A percentile compares a stretch with the other conserved stretches of the same genome.
Conservation (phyloP, 2,329 filamentous ascomycete genomes). For the Alternaria angustiovoidea region DNA sequence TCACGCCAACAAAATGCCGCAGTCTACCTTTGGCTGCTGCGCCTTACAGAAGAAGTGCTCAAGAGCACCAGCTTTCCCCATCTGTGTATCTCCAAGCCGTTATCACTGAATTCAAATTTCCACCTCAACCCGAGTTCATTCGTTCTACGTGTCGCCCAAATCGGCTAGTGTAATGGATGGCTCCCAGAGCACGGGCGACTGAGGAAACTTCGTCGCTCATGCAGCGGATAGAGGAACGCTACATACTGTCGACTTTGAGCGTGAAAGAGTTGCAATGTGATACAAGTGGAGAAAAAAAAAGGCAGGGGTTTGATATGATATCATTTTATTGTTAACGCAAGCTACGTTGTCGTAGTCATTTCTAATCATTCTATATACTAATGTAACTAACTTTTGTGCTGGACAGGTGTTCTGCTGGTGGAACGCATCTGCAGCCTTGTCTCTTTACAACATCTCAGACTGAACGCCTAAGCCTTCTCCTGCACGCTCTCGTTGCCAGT, state of each 20-base stretch:
- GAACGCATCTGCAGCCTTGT: background rate
- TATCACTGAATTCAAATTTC: background rate
- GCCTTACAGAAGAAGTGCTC: background rate
- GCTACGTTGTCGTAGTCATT: background rate
- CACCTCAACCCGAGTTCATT: background rate
- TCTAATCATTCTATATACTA: conserved; percentile 2
- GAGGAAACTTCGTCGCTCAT: background rate
- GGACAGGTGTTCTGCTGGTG: background rate
- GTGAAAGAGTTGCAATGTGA: background rate
- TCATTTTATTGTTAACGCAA: background rate
- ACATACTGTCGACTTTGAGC: background rate
- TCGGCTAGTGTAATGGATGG: background rate
- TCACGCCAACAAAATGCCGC: conserved; percentile 2
- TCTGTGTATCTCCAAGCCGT: background rate
- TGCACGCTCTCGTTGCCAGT: background rate
- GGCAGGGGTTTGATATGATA: background rate
- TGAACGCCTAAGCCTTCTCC: conserved; percentile 10
- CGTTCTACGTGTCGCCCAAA: background rate
- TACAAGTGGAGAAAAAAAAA: too few species aligned
- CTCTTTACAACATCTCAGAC: background rate
- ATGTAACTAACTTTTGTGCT: conserved; percentile 5
- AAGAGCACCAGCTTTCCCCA: background rate
- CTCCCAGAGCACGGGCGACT: background rate
- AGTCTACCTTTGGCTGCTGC: background rate
- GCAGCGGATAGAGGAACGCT: background rate